Percentiles rank a stretch among this genome's conserved stretches.
These are phyloP conservation scores for Phytopythium delawarense DNA, from an alignment of 352 stramenopile species.

Conservation along the genomic window DNA sequence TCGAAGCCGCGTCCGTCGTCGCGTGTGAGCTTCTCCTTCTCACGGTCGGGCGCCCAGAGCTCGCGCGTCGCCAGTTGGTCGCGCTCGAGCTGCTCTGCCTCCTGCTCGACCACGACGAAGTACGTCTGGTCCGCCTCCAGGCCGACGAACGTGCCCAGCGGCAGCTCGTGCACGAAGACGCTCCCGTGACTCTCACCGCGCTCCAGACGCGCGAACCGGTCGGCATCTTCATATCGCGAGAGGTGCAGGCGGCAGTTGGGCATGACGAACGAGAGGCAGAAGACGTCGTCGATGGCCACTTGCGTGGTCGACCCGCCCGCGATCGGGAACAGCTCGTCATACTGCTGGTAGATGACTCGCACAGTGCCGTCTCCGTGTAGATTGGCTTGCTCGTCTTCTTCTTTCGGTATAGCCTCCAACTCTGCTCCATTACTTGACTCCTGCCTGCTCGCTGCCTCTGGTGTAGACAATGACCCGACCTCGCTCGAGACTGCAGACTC, in stretches of 20 bases:
- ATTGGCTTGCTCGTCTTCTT: slow-evolving; percentile 14
- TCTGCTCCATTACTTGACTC: slow-evolving; percentile 7
- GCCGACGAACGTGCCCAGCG: slow-evolving; percentile 59
- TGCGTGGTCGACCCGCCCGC: slow-evolving; percentile 72
- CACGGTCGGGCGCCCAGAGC: slow-evolving; percentile 34
- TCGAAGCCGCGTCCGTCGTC: slow-evolving; percentile 73
- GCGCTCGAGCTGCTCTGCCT: slow-evolving; percentile 56
- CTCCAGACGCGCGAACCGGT: slow-evolving; percentile 55
- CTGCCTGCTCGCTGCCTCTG: background rate
- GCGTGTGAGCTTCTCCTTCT: slow-evolving; percentile 34
- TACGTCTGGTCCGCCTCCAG: slow-evolving; percentile 69
- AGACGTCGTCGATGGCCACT: slow-evolving; percentile 74
- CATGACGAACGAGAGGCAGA: slow-evolving; percentile 89
- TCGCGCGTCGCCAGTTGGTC: slow-evolving; percentile 62
- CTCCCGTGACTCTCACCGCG: slow-evolving; percentile 33
- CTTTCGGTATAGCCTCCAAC: slow-evolving; percentile 7
- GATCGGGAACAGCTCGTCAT: slow-evolving; percentile 83
- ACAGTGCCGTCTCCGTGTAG: slow-evolving; percentile 40
- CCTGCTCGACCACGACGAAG: slow-evolving; percentile 82
- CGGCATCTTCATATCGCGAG: slow-evolving; percentile 35
- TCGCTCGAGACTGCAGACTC: background rate
- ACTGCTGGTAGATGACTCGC: slow-evolving; percentile 86
- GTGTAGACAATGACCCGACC: too few relatives aligned
- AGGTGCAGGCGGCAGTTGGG: slow-evolving; percentile 80
- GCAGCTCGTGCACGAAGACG: slow-evolving; percentile 63